phyloP scores from a whole-genome alignment of 169 alveolate genomes.

The Nephromyces sp. region DNA sequence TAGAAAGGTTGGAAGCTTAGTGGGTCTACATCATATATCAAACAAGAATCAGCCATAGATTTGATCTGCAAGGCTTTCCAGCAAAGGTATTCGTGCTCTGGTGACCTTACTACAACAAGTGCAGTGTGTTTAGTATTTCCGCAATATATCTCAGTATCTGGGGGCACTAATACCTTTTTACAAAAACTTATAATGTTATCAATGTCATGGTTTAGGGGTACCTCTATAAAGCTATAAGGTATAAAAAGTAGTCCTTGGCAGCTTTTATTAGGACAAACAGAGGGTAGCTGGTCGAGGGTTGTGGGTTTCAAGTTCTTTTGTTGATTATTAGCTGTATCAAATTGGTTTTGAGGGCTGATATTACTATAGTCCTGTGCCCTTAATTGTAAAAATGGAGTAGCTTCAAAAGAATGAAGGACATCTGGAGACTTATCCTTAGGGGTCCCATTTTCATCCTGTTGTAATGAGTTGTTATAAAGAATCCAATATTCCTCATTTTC shows the following conservation, averaged over 20 bases:
- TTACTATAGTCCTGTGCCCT: not conserved
- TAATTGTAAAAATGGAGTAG: not conserved
- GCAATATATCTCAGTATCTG: constrained; percentile 1
- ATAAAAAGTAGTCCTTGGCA: constrained; percentile 33
- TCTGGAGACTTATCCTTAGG: not conserved
- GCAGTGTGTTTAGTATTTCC: constrained; percentile 12
- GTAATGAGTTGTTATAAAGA: not conserved
- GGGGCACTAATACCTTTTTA: constrained; percentile 3
- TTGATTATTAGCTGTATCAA: too few species aligned
- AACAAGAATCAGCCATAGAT: not conserved
- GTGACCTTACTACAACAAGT: constrained; percentile 1
- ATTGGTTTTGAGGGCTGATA: not conserved
- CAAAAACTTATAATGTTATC: constrained; percentile 24
- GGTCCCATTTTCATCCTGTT: not conserved
- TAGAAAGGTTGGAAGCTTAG: not conserved
- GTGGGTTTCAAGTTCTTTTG: not conserved
- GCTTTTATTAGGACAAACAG: constrained; percentile 11
- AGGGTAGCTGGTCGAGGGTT: not conserved
- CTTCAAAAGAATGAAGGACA: too few species aligned
- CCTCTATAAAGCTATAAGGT: constrained; percentile 40
- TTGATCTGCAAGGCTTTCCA: constrained; percentile 2
- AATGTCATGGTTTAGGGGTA: constrained; percentile 28
- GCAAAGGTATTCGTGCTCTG: constrained; percentile 11
- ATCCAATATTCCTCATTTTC: not conserved
- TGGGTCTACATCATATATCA: not conserved